These are phyloP conservation scores for Cicer yamashitae DNA, from an alignment of 306 rosid species.

Conservation along the genomic window DNA sequence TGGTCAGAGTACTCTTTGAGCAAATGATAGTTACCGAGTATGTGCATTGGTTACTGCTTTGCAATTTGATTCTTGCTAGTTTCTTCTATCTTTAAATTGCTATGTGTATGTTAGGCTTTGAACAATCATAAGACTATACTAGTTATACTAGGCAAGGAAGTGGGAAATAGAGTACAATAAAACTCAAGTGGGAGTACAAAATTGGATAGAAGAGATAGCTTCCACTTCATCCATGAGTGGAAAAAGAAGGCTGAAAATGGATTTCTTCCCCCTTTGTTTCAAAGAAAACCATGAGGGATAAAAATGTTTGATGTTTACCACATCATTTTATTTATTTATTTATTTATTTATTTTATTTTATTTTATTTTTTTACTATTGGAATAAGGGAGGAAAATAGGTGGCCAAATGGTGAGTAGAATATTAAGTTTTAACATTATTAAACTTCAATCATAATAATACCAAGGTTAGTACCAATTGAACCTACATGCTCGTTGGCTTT, in stretches of 20 bases:
- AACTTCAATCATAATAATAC: background rate
- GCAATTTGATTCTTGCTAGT: background rate
- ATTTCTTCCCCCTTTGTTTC: background rate
- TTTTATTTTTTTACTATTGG: background rate
- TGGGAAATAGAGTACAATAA: conserved; percentile 23
- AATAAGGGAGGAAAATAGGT: background rate
- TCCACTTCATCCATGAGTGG: background rate
- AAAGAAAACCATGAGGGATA: background rate
- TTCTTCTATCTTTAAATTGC: background rate
- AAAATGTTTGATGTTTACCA: background rate
- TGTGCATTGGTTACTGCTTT: conserved; percentile 37
- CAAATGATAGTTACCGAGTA: conserved; percentile 74
- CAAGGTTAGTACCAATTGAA: background rate
- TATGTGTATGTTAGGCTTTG: background rate
- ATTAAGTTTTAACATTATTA: background rate
- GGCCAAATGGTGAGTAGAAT: background rate
- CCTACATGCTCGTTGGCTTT: background rate
- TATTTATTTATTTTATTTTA: background rate
- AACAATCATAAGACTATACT: conserved; percentile 1
- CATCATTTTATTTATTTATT: background rate
- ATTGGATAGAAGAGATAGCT: background rate
- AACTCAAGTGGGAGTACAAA: background rate
- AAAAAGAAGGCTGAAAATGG: conserved; percentile 8
- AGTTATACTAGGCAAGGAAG: conserved; percentile 9
- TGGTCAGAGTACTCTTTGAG: conserved; percentile 88